Evolutionary conservation across 1,139 yeast genomes (phyloP).

Genomic region (Meyerozyma smithsonii): DNA sequence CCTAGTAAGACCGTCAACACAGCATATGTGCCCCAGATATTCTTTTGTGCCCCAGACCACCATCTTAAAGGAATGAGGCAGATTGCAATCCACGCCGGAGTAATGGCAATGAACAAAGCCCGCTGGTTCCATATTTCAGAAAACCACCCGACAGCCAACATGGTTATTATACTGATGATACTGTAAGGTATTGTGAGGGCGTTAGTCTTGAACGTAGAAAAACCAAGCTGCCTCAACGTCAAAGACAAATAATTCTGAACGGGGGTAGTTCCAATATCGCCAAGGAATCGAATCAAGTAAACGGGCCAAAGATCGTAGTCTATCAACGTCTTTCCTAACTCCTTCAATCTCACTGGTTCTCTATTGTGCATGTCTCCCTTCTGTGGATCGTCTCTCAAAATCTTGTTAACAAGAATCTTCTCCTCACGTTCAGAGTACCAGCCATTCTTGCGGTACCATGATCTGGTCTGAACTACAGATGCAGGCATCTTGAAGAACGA

Average conservation of each 20-base stretch:
- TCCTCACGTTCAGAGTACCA: conserved; percentile 64
- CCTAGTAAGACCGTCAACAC: conserved; percentile 19
- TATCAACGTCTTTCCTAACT: conserved; percentile 33
- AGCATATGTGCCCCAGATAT: conserved; percentile 18
- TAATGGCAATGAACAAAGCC: conserved; percentile 10
- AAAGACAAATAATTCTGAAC: conserved; percentile 32
- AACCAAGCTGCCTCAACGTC: conserved; percentile 15
- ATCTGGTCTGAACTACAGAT: conserved; percentile 51
- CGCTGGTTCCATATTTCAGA: conserved; percentile 11
- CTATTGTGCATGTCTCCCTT: conserved; percentile 69
- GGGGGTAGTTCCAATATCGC: conserved; percentile 40
- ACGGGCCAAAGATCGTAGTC: conserved; percentile 62
- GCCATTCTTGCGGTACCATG: conserved; percentile 47
- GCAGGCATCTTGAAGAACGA: conserved; percentile 59
- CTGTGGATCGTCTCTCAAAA: conserved; percentile 63
- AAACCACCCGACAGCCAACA: conserved; percentile 11
- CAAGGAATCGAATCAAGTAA: conserved; percentile 46
- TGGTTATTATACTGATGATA: conserved; percentile 11
- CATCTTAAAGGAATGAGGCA: conserved; percentile 13
- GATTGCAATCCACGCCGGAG: conserved; percentile 11
- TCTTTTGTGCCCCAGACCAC: conserved; percentile 15
- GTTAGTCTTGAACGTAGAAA: conserved; percentile 16
- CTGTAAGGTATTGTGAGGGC: conserved; percentile 18
- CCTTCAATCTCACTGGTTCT: conserved; percentile 43
- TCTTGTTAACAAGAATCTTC: conserved; percentile 56